Base-by-base conservation (phyloP, 2,329 filamentous ascomycete genomes). In the Fusarium burgessii region DNA sequence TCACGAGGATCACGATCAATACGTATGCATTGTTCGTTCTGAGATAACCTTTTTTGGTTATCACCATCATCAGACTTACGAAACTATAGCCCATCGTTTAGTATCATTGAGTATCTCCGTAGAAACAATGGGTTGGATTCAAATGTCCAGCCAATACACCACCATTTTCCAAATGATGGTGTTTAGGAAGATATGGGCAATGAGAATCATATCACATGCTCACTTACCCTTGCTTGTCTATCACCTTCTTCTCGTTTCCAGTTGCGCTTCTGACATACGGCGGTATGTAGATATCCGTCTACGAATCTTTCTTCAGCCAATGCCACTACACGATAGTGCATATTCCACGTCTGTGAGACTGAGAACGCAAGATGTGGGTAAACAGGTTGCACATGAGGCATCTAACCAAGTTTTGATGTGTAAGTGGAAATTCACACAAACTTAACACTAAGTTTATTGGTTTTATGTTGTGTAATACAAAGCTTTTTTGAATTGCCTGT, bases 261-360 rank as follows among this genome's bases (percentile, higher is more conserved):
- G 58, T 36, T 47, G 17, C 41, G 36, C 36, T 64, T 56, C 29
- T 55, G 33, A 50, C 32, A 40, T 56, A 43, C 65, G 56, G 69
- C 68, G 69, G 69, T 71, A 71, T 71, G 69, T 71, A 71, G 56
- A 72, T 71, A 71, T 58, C 69, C 69, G 65, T 58, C 57, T 47
- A 33, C 29, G 6, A 35, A 38, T 51, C 45, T 62, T 62, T 70
- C 54, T 52, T 33, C 38, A 47, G 50, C 36, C 66, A 68, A 57
- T 70, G 40, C 50, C 43, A 58, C 58, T 68, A 62, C 46, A 46
- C 49, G 43, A 45, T 68, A 51, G 68, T 47, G 63, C 58, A 62
- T 63, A 55, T 51, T 41, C 29, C 43, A 32, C 41, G 20, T 43
- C 18, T 33, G 43, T 46, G 41, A 42, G 57, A 62, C 32, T 20